Base-by-base conservation (phyloP, 2,329 filamentous ascomycete genomes). In the Sarocladium strictum region DNA sequence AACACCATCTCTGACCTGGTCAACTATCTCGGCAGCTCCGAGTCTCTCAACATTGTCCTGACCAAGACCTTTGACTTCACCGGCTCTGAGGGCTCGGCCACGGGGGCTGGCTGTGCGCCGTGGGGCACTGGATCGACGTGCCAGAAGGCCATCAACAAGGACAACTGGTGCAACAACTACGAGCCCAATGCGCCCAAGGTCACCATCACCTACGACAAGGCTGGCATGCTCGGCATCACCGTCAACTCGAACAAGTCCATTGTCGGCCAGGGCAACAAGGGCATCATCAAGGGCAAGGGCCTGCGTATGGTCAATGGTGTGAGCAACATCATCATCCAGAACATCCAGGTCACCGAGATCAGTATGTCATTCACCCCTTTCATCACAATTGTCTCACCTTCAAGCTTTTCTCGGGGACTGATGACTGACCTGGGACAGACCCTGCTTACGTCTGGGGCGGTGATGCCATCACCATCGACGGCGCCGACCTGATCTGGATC, bases 291-390 rank as follows among this genome's bases (percentile, higher is more conserved):
- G 63, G 80, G 80, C 61, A 82, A 81, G 69, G 80, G 80, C 57
- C 66, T 82, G 21, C 74, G 77, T 26, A 72, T 80, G 17, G 68
- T 72, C 54, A 70, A 69, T 54, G 72, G 72, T 19, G 74, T 65
- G 63, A 66, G 62, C 57, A 83, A 85, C 65, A 68, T 86, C 64
- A 84, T 85, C 63, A 77, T 84, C 64, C 81, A 81, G 72, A 83
- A 80, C 67, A 68, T 81, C 54, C 73, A 76, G 53, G 73, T 82
- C 62, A 80, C 77, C 53, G 69, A 79, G 53, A 67, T 83, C 50
- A 83, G 50, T 53, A 40, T 26, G 50, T 53, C 24, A 32, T 7
- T 32, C 29, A 32, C 14, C 23, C n/a, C 24, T 33, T 26, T 23
- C 43, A 15, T 21, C 12, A 5, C 11, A 12, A 47, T 27, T 10